Base-by-base conservation (phyloP, 805 yeast species). In the Ascoidea rubescens region DNA sequence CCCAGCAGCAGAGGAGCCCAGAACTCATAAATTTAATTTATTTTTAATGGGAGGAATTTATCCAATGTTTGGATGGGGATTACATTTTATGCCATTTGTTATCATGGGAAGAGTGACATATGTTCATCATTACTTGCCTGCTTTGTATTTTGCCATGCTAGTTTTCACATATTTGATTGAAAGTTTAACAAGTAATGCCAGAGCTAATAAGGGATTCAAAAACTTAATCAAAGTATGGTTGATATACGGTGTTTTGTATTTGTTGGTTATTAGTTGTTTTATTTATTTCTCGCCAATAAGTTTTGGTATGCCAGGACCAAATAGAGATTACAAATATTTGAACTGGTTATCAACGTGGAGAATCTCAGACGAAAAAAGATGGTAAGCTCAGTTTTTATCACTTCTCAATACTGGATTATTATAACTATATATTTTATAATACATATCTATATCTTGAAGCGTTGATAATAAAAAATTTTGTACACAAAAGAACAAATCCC, bases 41-140 rank as follows among this genome's bases (percentile, higher is more conserved):
- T 81, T 80, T 64, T 54, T 80, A 51, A 79, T 84, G 78, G 84
- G 85, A 54, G 93, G 89, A 58, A 66, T 84, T 48, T 79, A 80
- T 60, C 95, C 95, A 50, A 75, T 86, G 76, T 68, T 85, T 50
- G 93, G 87, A 10, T 86, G 91, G 89, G 80, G 85, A 44, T 71
- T 84, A 64, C 93, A 86, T 64, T 85, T 71, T 65, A 64, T 77
- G 62, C 91, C 95, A 33, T 86, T 86, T 59, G 76, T 79, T 37
- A 71, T 86, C 50, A 86, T 86, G 95, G 84, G 88, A 14, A 78
- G 95, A 73, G 93, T 86, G 58, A 84, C 91, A 0, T 86, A 86
- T 60, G 87, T 84, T 48, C 95, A 86, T 65, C 95, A 86, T 69
- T 86, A 86, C 65, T 71, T 84, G 62, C 95, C 95, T 49, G 90